Percentiles rank a stretch among this genome's conserved stretches.
These are phyloP conservation scores for Candida broadrunensis DNA, from an alignment of 805 yeast genomes.

Conservation along the genomic window DNA sequence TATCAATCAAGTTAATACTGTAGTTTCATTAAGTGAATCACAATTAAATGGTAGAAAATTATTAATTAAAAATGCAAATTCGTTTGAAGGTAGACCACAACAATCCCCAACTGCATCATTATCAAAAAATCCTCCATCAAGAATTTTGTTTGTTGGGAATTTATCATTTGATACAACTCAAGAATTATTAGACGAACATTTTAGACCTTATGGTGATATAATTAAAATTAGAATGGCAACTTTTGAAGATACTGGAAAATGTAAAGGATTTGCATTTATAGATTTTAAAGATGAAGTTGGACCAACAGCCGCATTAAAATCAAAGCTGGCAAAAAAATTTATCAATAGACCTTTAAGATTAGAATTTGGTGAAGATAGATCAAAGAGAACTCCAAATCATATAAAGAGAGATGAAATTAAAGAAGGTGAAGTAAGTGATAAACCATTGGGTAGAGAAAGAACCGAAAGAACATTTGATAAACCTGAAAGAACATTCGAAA, in stretches of 20 bases:
- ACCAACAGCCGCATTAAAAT: slow-evolving; percentile 78
- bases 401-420: slow-evolving; percentile 20
- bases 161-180: slow-evolving; percentile 88
- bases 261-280: slow-evolving; percentile 93
- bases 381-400: slow-evolving; percentile 60
- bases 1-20: slow-evolving; percentile 56
- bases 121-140: slow-evolving; percentile 81
- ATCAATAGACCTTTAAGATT: slow-evolving; percentile 75
- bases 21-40: slow-evolving; percentile 66
- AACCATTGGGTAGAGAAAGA: slow-evolving; percentile 10
- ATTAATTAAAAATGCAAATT: slow-evolving; percentile 75
- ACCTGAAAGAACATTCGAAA: slow-evolving; percentile 3
- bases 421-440: slow-evolving; percentile 5
- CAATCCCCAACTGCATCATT: slow-evolving; percentile 38
- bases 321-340: slow-evolving; percentile 60
- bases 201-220: slow-evolving; percentile 90
- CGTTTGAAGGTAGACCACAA: slow-evolving; percentile 84
- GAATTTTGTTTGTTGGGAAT: slow-evolving; percentile 90
- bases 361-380: slow-evolving; percentile 95
- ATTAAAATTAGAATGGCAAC: slow-evolving; percentile 90
- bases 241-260: slow-evolving; percentile 93
- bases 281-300: slow-evolving; percentile 81
- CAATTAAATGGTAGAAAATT: slow-evolving; percentile 80
- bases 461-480: slow-evolving; percentile 2
- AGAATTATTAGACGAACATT: slow-evolving; percentile 72